Base-by-base conservation (phyloP, 495 filamentous ascomycete genomes). In the Annulohypoxylon maeteangense region DNA sequence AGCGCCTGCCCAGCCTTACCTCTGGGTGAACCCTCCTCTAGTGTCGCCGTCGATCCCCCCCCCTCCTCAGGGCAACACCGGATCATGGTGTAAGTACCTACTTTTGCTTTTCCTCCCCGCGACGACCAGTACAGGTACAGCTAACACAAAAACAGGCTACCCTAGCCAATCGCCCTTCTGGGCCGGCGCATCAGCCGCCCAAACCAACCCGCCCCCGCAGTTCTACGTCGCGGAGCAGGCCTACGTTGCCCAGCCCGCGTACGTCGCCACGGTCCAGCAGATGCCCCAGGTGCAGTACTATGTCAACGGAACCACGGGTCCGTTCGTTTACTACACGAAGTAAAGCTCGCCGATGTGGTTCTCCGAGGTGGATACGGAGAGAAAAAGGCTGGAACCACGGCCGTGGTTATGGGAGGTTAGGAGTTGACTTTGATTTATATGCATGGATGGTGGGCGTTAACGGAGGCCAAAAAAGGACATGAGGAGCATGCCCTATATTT, bases 1-100 rank as follows among this genome's bases (percentile, higher is more conserved):
- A 18, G 23, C 57, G 8, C 58, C 65, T 14, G 7, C 8, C 29
- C 55, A 57, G 45, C 70, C 70, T 10, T 61, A 45, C 36, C 70
- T 73, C 18, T 66, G 36, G 70, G 29, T 69, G 10, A 73, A 73
- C 44, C 65, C 70, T 16, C 65, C 70, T 1, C 14, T 73, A 11
- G 70, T 69, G 11, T 55, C 61, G 22, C 70, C 70, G 0, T 68
- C 70, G 0, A 34, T 62, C 1, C 60, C 70, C 18, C 11, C 70
- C 1, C 61, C 65, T 14, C 31, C 1, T 14, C 65, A 57, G 1
- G 55, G 55, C n/a, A 66, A 60, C 38, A 62, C 61, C 14, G 61
- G 70, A 10, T 66, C 65, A 11, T 73, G 65, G 65, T 69, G 65
- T 73, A 69, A 62, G 65, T 62, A 10, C n/a, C 34, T 20, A n/a